Conservation (phyloP, 75 land plant species). For the Picea glauca region DNA sequence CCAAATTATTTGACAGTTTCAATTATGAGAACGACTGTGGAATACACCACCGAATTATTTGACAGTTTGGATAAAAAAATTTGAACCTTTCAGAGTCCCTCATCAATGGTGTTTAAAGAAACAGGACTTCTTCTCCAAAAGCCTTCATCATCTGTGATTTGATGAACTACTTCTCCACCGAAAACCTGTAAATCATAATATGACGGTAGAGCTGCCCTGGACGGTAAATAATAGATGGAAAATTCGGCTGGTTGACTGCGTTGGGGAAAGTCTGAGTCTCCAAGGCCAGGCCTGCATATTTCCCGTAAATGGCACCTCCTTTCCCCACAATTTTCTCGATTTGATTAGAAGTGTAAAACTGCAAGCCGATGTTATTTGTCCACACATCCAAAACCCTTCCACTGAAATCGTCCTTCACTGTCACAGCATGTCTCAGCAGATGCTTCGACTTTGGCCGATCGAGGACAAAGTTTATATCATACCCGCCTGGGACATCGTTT, state of each 20-base stretch:
- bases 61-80: no score
- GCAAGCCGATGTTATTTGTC: slow-evolving; percentile 56
- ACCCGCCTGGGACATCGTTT: slow-evolving; percentile 30
- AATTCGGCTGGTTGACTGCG: slow-evolving; percentile 59
- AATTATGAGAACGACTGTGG: no score
- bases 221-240: slow-evolving; percentile 60
- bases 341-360: slow-evolving; percentile 56
- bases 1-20: no score
- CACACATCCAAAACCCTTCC: slow-evolving; percentile 58
- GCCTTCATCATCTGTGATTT: no score
- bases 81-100: no score
- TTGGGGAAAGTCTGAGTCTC: slow-evolving; percentile 81
- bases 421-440: slow-evolving; percentile 38
- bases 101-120: no score
- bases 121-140: no score
- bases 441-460: slow-evolving; percentile 14
- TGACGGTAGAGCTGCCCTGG: slow-evolving; percentile 55
- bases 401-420: slow-evolving; percentile 28
- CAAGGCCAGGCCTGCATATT: slow-evolving; percentile 46
- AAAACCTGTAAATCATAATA: slow-evolving; percentile 36
- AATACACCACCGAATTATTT: no score
- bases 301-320: slow-evolving; percentile 38
- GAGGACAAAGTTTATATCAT: slow-evolving; percentile 69
- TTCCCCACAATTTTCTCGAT: slow-evolving; percentile 46
- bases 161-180: no score